A percentile compares a stretch with the other conserved stretches of the same genome.
Evolutionary conservation across 148 eudicot genomes (phyloP).

Genomic region (Rhododendron mucronatum): DNA sequence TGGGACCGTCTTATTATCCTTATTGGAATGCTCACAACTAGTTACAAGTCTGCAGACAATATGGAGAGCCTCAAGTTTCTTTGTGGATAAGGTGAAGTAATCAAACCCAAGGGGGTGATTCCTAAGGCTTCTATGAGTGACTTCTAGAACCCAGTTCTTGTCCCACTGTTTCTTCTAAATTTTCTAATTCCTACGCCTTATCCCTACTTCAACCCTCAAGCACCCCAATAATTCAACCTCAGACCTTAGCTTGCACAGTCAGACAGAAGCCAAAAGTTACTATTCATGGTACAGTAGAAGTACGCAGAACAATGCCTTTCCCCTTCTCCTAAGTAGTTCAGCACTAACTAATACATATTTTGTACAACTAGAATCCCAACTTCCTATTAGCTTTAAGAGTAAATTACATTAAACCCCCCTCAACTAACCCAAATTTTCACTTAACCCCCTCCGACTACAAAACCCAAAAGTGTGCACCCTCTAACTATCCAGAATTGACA

Average conservation of each 20-base stretch:
- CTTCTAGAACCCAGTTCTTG: neutral
- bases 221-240: neutral
- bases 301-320: neutral
- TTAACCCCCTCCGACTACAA: too few species aligned
- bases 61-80: neutral
- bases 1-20: neutral
- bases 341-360: neutral
- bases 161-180: neutral
- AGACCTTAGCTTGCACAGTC: neutral
- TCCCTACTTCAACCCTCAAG: neutral
- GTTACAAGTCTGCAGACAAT: neutral
- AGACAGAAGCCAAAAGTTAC: neutral
- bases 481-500: too few species aligned
- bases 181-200: neutral
- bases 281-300: neutral
- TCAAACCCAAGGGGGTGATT: neutral
- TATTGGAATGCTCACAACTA: neutral
- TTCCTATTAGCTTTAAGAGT: neutral
- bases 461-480: too few species aligned
- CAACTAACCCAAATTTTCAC: too few species aligned
- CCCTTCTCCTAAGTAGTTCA: neutral
- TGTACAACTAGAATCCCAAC: neutral
- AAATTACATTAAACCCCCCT: too few species aligned
- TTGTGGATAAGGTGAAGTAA: neutral
- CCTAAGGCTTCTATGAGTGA: neutral